A percentile compares a stretch with the other conserved stretches of the same genome.
Evolutionary conservation across 1,139 yeast genomes (phyloP).

Genomic region (Geotrichum siamense): DNA sequence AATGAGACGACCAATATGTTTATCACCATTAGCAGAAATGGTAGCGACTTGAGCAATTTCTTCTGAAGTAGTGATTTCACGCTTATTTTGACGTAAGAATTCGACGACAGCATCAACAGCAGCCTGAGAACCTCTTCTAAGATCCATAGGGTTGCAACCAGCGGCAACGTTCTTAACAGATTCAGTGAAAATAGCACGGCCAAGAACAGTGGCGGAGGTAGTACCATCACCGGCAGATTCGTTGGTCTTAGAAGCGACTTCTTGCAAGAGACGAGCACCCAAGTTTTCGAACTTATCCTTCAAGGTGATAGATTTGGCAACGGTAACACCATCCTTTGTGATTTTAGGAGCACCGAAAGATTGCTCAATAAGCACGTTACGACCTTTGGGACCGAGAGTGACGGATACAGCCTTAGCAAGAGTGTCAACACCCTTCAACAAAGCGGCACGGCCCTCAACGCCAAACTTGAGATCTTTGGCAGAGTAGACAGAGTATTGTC

Average conservation of each 20-base stretch:
- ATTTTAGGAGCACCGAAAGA: slow-evolving; percentile 96
- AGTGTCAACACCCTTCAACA: slow-evolving; percentile 91
- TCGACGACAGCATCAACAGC: slow-evolving; percentile 96
- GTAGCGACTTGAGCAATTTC: slow-evolving; percentile 99
- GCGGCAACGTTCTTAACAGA: slow-evolving; percentile 98
- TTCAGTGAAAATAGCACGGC: slow-evolving; percentile 95
- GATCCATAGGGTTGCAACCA: slow-evolving; percentile 99
- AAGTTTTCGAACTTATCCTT: slow-evolving; percentile 92
- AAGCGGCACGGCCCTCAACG: slow-evolving; percentile 97
- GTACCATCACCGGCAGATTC: slow-evolving; percentile 99
- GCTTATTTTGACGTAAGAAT: slow-evolving; percentile 82
- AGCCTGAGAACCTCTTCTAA: slow-evolving; percentile 97
- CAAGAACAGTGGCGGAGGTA: slow-evolving; percentile 94
- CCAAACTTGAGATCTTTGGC: slow-evolving; percentile 98
- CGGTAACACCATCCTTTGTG: slow-evolving; percentile 99
- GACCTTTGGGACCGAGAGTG: slow-evolving; percentile 96
- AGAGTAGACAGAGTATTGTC: slow-evolving; percentile 39
- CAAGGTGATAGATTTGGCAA: slow-evolving; percentile 79
- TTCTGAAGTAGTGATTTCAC: slow-evolving; percentile 92
- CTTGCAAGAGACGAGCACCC: slow-evolving; percentile 95
- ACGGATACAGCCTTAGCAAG: slow-evolving; percentile 97
- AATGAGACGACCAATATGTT: slow-evolving; percentile 85
- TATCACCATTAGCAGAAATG: slow-evolving; percentile 95
- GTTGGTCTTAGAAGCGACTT: slow-evolving; percentile 96
- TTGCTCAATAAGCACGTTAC: slow-evolving; percentile 96